phyloP scores from a whole-genome alignment of 2,329 filamentous ascomycete genomes.

The Aspergillus amoenus region DNA sequence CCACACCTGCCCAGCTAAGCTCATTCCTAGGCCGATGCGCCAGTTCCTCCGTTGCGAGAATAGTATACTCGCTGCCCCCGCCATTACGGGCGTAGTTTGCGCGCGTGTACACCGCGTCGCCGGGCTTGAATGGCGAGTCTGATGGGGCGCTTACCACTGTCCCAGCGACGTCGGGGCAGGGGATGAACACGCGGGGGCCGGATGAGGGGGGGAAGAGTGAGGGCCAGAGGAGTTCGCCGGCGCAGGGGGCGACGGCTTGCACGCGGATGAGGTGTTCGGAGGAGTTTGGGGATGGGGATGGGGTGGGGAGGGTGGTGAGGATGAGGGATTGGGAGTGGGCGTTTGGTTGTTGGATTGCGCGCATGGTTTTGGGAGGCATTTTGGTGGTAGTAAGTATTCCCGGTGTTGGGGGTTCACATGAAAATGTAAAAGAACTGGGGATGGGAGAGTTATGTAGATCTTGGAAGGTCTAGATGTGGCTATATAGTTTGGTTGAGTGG shows the following conservation, averaged over 20 bases:
- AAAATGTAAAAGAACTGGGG: no score
- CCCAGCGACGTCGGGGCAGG: constrained; percentile 46
- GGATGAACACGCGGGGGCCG: constrained; percentile 30
- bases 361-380: constrained; percentile 8
- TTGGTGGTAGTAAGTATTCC: not conserved
- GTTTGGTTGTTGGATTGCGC: constrained; percentile 13
- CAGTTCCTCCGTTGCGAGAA: constrained; percentile 37
- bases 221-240: constrained; percentile 47
- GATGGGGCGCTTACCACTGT: constrained; percentile 36
- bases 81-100: constrained; percentile 38
- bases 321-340: constrained; percentile 5
- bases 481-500: not conserved
- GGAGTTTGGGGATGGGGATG: constrained; percentile 23
- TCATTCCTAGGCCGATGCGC: constrained; percentile 33
- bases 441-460: not conserved
- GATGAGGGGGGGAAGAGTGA: constrained; percentile 26
- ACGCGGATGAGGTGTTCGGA: constrained; percentile 43
- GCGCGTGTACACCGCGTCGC: constrained; percentile 41
- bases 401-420: no score
- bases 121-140: constrained; percentile 38
- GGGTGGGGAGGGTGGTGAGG: constrained; percentile 11
- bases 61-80: constrained; percentile 38
- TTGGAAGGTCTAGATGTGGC: not conserved
- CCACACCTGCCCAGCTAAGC: constrained; percentile 38
- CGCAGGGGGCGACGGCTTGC: constrained; percentile 40